These are phyloP conservation scores for Somion occarium DNA, from an alignment of 1,284 basidiomycete species.

Conservation along the genomic window DNA sequence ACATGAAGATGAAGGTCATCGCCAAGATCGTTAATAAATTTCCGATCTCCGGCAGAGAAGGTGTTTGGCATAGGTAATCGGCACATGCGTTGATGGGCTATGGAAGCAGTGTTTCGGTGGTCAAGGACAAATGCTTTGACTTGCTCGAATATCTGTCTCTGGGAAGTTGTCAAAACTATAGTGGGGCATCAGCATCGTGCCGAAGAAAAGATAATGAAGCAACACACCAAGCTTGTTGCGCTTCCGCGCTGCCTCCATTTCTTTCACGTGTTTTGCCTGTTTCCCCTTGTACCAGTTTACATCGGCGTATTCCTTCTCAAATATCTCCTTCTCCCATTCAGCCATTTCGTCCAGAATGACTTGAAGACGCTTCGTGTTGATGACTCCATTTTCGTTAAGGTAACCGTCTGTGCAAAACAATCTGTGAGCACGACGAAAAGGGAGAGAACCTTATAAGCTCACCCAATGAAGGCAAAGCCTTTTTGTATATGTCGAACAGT, in stretches of 20 bases:
- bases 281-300: slow-evolving; percentile 89
- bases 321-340: slow-evolving; percentile 83
- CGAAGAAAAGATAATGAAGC: background rate
- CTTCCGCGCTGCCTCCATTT: slow-evolving; percentile 48
- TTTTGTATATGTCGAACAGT: slow-evolving; percentile 94
- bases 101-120: slow-evolving; percentile 37
- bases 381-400: slow-evolving; percentile 86
- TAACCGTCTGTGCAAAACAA: slow-evolving; percentile 70
- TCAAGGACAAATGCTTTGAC: slow-evolving; percentile 73
- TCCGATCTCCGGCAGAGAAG: slow-evolving; percentile 73
- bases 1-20: slow-evolving; percentile 72
- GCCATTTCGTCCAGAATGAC: slow-evolving; percentile 86
- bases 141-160: slow-evolving; percentile 72
- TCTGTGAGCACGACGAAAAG: background rate
- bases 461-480: slow-evolving; percentile 80
- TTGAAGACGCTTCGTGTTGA: slow-evolving; percentile 81
- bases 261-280: slow-evolving; percentile 67
- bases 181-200: background rate
- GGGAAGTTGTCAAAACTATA: slow-evolving; percentile 66
- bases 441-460: slow-evolving; percentile 21
- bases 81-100: slow-evolving; percentile 31
- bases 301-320: slow-evolving; percentile 88
- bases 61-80: slow-evolving; percentile 69
- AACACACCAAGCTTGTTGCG: slow-evolving; percentile 47
- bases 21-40: slow-evolving; percentile 73